phyloP scores from a whole-genome alignment of 2,329 filamentous ascomycete genomes.

The Fusarium poae region DNA sequence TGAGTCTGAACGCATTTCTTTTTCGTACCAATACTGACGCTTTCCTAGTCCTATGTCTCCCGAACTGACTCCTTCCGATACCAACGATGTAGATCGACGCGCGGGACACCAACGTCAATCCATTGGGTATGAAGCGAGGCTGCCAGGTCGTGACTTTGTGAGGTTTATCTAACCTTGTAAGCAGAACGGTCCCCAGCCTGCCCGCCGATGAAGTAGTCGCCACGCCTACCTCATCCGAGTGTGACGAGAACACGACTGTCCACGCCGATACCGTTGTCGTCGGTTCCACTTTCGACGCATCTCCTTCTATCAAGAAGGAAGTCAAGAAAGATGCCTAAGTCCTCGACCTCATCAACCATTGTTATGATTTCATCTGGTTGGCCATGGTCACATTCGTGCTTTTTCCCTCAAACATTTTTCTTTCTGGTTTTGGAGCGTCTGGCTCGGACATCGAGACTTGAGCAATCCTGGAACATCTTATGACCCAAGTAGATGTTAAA shows the following conservation, averaged over 20 bases:
- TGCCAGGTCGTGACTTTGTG: slow-evolving; percentile 41
- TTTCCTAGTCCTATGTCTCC: slow-evolving; percentile 19
- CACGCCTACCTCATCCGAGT: slow-evolving; percentile 61
- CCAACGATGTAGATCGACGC: slow-evolving; percentile 44
- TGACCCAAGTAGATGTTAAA: slow-evolving; percentile 54
- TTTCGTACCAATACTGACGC: slow-evolving; percentile 11
- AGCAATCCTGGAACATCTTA: slow-evolving; percentile 55
- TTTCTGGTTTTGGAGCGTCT: slow-evolving; percentile 40
- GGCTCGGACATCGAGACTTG: slow-evolving; percentile 45
- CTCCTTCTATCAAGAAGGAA: slow-evolving; percentile 62
- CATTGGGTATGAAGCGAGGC: slow-evolving; percentile 53
- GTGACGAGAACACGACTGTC: slow-evolving; percentile 68
- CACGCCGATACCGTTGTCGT: slow-evolving; percentile 63
- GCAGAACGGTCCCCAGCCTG: slow-evolving; percentile 57
- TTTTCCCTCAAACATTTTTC: slow-evolving; percentile 19
- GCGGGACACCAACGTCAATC: slow-evolving; percentile 53
- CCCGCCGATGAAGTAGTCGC: slow-evolving; percentile 57
- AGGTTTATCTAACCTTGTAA: slow-evolving; percentile 52
- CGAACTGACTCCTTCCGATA: slow-evolving; percentile 24
- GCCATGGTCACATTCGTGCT: slow-evolving; percentile 1
- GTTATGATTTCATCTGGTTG: slow-evolving; percentile 3
- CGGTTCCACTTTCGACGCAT: slow-evolving; percentile 60
- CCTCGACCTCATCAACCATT: neutral
- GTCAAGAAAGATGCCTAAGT: slow-evolving; percentile 49
- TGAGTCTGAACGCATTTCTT: slow-evolving; percentile 35